A percentile compares a stretch with the other conserved stretches of the same genome.
Evolutionary conservation across 1,139 yeast genomes (phyloP).

Genomic region (Arxiozyma slooffiae): DNA sequence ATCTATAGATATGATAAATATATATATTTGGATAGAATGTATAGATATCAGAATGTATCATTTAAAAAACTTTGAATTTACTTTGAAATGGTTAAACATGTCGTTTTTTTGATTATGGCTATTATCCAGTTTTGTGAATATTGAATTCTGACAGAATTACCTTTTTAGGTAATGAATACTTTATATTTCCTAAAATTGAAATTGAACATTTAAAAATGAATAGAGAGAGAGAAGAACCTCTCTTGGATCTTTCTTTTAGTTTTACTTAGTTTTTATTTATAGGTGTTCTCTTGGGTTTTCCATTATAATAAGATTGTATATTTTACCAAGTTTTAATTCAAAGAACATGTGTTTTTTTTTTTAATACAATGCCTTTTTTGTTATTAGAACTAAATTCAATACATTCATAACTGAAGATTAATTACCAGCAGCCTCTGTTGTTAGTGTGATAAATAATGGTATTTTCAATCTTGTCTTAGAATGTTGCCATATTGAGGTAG

Average conservation of each 20-base stretch:
- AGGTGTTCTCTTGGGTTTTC: background rate
- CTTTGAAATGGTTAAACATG: background rate
- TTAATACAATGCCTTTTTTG: background rate
- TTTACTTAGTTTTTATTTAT: no score
- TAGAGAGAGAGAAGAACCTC: background rate
- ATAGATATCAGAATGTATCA: background rate
- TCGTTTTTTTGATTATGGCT: background rate
- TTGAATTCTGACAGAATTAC: background rate
- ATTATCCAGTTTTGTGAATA: no score
- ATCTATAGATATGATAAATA: background rate
- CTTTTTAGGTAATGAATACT: background rate
- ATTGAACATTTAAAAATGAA: background rate
- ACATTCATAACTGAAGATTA: background rate
- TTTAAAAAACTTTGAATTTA: background rate
- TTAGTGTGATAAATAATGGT: constrained; percentile 4
- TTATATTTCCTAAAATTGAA: background rate
- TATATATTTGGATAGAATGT: background rate
- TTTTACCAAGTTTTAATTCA: constrained; percentile 21
- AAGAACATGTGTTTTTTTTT: no score
- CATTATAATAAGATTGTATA: constrained; percentile 11
- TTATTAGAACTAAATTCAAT: background rate
- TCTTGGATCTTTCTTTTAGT: background rate
- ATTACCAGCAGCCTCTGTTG: background rate
- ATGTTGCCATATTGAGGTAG: background rate
- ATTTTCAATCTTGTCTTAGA: constrained; percentile 6